Conservation (phyloP, 176 grass and related monocot genomes). For the Oryza meyeriana region DNA sequence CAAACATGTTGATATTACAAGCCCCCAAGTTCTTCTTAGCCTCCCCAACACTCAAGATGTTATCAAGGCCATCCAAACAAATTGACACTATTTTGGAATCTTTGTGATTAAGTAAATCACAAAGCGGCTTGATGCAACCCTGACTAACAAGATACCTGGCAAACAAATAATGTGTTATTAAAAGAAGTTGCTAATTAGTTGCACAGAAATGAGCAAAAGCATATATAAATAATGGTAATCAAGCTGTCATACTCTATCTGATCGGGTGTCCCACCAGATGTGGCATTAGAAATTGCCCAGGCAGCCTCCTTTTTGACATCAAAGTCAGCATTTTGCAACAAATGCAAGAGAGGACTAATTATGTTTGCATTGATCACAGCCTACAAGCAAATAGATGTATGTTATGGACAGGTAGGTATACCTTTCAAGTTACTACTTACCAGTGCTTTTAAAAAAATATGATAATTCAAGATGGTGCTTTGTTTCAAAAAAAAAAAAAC, state of each 20-base stretch:
- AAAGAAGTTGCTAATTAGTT: background rate
- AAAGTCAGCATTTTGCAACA: slow-evolving; percentile 46
- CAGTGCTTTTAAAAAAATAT: background rate
- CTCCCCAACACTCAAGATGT: slow-evolving; percentile 56
- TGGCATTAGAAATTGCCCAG: slow-evolving; percentile 47
- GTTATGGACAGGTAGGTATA: background rate
- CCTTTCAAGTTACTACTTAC: background rate
- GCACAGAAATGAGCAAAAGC: slow-evolving; percentile 4
- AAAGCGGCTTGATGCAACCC: slow-evolving; percentile 60
- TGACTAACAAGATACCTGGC: slow-evolving; percentile 51
- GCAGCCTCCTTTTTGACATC: slow-evolving; percentile 49
- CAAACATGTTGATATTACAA: slow-evolving; percentile 46
- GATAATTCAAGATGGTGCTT: background rate
- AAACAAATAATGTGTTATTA: background rate
- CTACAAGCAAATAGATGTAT: slow-evolving; percentile 21
- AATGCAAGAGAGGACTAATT: slow-evolving; percentile 36
- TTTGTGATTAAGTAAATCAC: slow-evolving; percentile 44
- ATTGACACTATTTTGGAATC: slow-evolving; percentile 40
- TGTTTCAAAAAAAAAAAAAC: too few species aligned
- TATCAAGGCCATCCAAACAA: slow-evolving; percentile 58
- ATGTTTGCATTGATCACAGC: slow-evolving; percentile 53
- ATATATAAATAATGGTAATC: slow-evolving; percentile 2
- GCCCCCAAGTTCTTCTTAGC: slow-evolving; percentile 31
- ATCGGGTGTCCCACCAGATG: slow-evolving; percentile 41
- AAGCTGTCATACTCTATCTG: slow-evolving; percentile 47